These are phyloP conservation scores for Ophiostoma sp. DNA, from an alignment of 2,329 filamentous ascomycete species.

Conservation along the genomic window DNA sequence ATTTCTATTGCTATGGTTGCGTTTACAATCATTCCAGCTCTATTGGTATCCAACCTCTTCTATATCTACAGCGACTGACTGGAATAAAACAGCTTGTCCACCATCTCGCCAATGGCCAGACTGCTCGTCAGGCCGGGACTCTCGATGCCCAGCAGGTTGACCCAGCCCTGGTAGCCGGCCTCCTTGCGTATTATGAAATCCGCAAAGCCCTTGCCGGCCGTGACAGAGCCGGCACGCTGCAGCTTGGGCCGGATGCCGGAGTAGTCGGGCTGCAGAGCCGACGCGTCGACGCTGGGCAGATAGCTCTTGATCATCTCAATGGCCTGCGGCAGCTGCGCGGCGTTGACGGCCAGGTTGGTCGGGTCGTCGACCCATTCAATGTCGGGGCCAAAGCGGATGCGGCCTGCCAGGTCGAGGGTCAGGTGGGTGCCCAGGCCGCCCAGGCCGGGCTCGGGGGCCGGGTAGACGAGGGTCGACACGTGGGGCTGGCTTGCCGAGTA, in stretches of 20 bases:
- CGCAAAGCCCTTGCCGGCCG: conserved; percentile 58
- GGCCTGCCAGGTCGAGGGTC: conserved; percentile 79
- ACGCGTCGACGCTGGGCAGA: conserved; percentile 65
- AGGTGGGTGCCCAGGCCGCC: conserved; percentile 89
- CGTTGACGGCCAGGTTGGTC: conserved; percentile 62
- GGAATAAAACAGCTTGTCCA: conserved; percentile 48
- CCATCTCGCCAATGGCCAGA: conserved; percentile 78
- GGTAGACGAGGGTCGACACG: conserved; percentile 75
- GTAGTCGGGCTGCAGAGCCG: conserved; percentile 71
- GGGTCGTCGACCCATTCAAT: conserved; percentile 83
- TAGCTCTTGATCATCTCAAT: conserved; percentile 72
- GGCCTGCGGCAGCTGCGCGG: conserved; percentile 56
- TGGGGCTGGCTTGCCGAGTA: conserved; percentile 62
- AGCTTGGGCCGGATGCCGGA: conserved; percentile 89
- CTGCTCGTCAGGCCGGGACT: conserved; percentile 85
- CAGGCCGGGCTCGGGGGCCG: conserved; percentile 73
- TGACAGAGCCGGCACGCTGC: conserved; percentile 45
- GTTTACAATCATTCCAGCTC: background rate
- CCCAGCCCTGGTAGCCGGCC: conserved; percentile 72
- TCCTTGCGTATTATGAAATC: conserved; percentile 81
- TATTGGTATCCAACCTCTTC: background rate
- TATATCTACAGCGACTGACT: background rate
- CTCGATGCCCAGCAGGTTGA: conserved; percentile 89
- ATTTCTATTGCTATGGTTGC: background rate
- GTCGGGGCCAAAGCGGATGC: conserved; percentile 88